Evolutionary conservation across 75 land plant species (phyloP).

Genomic region (Pinus taeda): DNA sequence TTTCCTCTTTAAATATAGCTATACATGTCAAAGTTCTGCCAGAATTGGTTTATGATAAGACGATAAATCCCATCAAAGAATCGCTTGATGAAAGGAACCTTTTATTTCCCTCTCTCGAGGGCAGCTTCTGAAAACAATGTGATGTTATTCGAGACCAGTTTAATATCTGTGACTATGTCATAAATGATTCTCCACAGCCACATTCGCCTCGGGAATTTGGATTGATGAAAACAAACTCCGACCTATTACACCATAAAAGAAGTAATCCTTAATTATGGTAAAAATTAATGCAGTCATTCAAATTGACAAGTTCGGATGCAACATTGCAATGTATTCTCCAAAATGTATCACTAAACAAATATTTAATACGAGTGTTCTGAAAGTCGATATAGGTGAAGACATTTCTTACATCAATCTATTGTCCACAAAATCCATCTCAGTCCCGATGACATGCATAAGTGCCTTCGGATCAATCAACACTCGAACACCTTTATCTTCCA

Average conservation of each 20-base stretch:
- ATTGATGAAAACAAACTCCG: slow-evolving; percentile 89
- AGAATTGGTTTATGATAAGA: too few relatives aligned
- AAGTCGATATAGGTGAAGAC: too few relatives aligned
- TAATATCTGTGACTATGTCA: slow-evolving; percentile 33
- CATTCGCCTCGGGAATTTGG: slow-evolving; percentile 93
- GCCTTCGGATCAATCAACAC: slow-evolving; percentile 93
- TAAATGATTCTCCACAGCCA: slow-evolving; percentile 96
- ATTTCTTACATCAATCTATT: slow-evolving; percentile 64
- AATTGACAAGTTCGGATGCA: too few relatives aligned
- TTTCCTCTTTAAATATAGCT: too few relatives aligned
- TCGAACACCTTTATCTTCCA: slow-evolving; percentile 93
- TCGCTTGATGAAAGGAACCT: not conserved
- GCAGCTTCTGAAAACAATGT: too few relatives aligned
- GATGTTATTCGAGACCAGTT: not conserved
- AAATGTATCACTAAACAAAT: too few relatives aligned
- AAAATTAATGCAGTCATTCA: too few relatives aligned
- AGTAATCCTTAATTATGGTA: not conserved
- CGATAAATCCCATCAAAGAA: too few relatives aligned
- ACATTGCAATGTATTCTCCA: too few relatives aligned
- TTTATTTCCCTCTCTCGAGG: too few relatives aligned
- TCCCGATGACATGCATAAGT: slow-evolving; percentile 90
- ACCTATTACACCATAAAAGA: slow-evolving; percentile 37
- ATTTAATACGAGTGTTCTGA: too few relatives aligned
- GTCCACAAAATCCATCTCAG: slow-evolving; percentile 95
- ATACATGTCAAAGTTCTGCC: too few relatives aligned